Percentiles rank a stretch among this genome's conserved stretches.
Evolutionary conservation across 306 rosid genomes (phyloP).

Genomic region (Lotus japonicus): DNA sequence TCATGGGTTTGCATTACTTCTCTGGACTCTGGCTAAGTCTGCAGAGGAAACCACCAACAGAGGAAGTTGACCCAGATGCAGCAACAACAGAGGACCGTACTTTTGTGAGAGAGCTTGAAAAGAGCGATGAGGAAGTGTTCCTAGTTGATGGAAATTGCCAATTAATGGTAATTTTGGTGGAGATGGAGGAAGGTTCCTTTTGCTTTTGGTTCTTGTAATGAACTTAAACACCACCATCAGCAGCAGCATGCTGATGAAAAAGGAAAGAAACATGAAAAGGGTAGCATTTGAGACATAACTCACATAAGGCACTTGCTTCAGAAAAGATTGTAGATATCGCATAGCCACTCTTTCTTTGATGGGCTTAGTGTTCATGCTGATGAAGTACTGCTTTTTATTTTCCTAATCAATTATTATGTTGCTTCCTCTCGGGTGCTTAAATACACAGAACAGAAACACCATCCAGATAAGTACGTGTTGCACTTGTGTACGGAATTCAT

Average conservation of each 20-base stretch:
- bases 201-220: not conserved
- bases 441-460: no score
- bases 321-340: not conserved
- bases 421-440: no score
- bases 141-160: conserved; percentile 27
- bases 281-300: not conserved
- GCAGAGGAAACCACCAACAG: conserved; percentile 27
- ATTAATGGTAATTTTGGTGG: conserved; percentile 18
- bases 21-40: conserved; percentile 11
- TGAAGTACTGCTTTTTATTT: no score
- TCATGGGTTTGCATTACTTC: conserved; percentile 21
- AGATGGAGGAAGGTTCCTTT: conserved; percentile 15
- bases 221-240: conserved; percentile 11
- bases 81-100: conserved; percentile 16
- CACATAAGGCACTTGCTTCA: not conserved
- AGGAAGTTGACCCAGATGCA: conserved; percentile 18
- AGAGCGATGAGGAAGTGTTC: conserved; percentile 22
- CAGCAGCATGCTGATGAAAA: conserved; percentile 11
- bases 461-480: no score
- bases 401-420: no score
- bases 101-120: conserved; percentile 8
- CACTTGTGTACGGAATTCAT: no score
- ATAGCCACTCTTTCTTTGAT: not conserved
- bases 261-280: not conserved
- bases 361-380: not conserved